phyloP scores from a whole-genome alignment of 2,329 filamentous ascomycete species.

The Didymella segeticola region DNA sequence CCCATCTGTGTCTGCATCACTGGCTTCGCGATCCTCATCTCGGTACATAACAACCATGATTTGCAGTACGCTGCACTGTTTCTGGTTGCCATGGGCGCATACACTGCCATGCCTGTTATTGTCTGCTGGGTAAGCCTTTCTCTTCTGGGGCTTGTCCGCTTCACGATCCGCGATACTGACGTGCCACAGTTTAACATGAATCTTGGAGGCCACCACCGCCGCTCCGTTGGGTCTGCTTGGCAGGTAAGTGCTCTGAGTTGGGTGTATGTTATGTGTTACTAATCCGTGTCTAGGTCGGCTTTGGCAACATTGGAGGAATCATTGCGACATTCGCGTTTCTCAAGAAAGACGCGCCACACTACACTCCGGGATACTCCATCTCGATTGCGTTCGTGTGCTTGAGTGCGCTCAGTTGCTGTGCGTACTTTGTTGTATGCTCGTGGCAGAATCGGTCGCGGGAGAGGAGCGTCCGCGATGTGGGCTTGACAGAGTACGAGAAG shows the following conservation, averaged over 20 bases:
- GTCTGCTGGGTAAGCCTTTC: slow-evolving; percentile 53
- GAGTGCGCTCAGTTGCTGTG: slow-evolving; percentile 65
- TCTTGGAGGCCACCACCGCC: slow-evolving; percentile 58
- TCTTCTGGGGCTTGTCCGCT: neutral
- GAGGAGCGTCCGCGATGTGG: slow-evolving; percentile 53
- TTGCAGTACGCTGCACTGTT: slow-evolving; percentile 83
- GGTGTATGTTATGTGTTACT: too few species aligned
- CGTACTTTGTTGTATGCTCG: slow-evolving; percentile 67
- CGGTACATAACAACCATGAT: slow-evolving; percentile 69
- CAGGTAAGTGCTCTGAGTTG: too few species aligned
- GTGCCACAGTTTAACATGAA: slow-evolving; percentile 58
- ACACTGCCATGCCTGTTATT: slow-evolving; percentile 88
- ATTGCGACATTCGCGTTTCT: slow-evolving; percentile 60
- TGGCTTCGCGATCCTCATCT: slow-evolving; percentile 78
- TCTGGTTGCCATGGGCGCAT: slow-evolving; percentile 79
- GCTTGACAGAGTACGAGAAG: slow-evolving; percentile 68
- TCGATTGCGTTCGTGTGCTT: slow-evolving; percentile 76
- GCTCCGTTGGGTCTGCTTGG: slow-evolving; percentile 58
- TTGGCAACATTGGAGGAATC: slow-evolving; percentile 60
- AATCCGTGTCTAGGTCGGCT: too few species aligned
- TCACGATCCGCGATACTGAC: neutral
- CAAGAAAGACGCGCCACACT: slow-evolving; percentile 69
- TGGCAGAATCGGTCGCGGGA: slow-evolving; percentile 68
- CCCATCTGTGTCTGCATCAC: slow-evolving; percentile 73
- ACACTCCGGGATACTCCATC: slow-evolving; percentile 77